Evolutionary conservation across 2,329 filamentous ascomycete genomes (phyloP), one percentile per base, ranked within the genome.

Genomic region (Purpureocillium takamizusanense): DNA sequence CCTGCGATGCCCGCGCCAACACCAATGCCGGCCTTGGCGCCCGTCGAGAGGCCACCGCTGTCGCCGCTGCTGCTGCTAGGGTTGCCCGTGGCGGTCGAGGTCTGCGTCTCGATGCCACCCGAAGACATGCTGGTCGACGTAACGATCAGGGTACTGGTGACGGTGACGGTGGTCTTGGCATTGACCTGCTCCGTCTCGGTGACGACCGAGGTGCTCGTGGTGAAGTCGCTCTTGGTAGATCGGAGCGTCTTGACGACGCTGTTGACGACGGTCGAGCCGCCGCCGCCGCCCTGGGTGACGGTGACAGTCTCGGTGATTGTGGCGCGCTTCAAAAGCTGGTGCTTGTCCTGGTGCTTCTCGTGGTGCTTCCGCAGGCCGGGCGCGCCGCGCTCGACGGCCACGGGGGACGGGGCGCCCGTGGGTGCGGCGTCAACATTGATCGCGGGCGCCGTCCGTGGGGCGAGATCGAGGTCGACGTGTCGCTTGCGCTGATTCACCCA

Each of bases 1-100:
- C 50, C 64, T 37, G 45, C 64, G 16, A 63, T 49, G 43, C 56
- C 63, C 14, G 53, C 58, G 36, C 60, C 65, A 16, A 57, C 58
- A 38, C 65, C 65, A 29, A 67, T 67, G 38, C 65, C 65, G 32
- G 60, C 61, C 57, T 67, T 65, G 43, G 63, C 65, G 21, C 63
- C 65, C 7, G 56, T 62, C 2, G 59, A 61, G 9, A 67, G 54
- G 4, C 63, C 60, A 9, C 48, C 45, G 42, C 37, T 38, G 25
- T 41, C 33, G 28, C 38, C 30, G 40, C 33, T 39, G 39, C 43
- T 42, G 41, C 14, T 43, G 41, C 36, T 44, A 33, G 34, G 42
- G 14, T 36, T 37, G 42, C 51, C 51, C 1, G 51, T 52, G 13
- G 53, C 47, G 8, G 45, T 42, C 38, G 47, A 46, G 10, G 55